phyloP scores from a whole-genome alignment of 345 rosid genomes.

The Eucalyptus polyanthemos region DNA sequence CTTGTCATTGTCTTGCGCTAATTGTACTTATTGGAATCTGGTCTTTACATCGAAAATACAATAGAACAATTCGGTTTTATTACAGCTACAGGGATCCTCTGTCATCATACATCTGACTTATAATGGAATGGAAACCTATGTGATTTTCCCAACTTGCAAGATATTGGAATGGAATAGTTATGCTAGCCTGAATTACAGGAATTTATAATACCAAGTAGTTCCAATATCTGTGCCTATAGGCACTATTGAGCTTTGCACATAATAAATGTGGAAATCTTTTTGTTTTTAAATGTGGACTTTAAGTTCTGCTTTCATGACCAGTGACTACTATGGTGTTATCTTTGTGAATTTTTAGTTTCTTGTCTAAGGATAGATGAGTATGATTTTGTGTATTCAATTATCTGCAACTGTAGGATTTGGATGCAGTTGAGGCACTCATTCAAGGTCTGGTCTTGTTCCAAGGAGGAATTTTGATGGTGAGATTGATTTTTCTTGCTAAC shows the following conservation, averaged over 20 bases:
- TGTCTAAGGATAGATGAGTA: background rate
- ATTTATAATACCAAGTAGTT: no score
- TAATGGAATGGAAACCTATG: no score
- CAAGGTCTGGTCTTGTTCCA: background rate
- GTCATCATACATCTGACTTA: background rate
- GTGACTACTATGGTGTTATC: accelerated
- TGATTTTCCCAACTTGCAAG: no score
- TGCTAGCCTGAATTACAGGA: no score
- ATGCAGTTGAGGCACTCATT: background rate
- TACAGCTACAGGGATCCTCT: background rate
- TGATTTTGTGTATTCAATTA: background rate
- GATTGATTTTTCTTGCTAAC: background rate
- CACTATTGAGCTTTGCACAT: background rate
- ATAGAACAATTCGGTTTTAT: accelerated
- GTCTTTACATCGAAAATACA: background rate
- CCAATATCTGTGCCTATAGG: background rate
- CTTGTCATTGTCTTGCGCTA: background rate
- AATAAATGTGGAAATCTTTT: background rate
- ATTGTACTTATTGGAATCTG: background rate
- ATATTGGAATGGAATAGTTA: no score
- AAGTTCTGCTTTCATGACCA: background rate
- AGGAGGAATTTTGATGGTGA: background rate
- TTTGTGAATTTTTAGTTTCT: background rate
- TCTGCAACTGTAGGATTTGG: background rate
- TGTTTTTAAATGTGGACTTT: background rate